Evolutionary conservation across 2,329 filamentous ascomycete species (phyloP).

Genomic region (Diplodia mutila): DNA sequence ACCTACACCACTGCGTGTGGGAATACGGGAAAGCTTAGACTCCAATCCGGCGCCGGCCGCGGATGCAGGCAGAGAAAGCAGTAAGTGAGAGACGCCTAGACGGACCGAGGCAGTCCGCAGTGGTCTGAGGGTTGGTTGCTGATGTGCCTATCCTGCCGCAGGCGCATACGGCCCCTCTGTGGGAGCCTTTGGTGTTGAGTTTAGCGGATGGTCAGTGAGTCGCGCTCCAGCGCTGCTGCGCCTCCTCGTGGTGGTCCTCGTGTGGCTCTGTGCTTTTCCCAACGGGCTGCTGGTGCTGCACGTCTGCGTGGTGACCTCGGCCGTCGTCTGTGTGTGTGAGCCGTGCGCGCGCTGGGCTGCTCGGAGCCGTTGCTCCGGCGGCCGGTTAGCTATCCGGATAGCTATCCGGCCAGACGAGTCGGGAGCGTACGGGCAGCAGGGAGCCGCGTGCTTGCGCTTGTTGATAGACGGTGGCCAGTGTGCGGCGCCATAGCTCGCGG

Average conservation of each 20-base stretch:
- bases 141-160: slow-evolving; percentile 10
- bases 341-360: neutral
- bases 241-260: slow-evolving; percentile 6
- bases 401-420: slow-evolving; percentile 15
- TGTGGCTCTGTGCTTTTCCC: slow-evolving; percentile 5
- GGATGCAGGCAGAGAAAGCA: neutral
- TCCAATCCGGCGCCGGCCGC: neutral
- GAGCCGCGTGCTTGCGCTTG: slow-evolving; percentile 2
- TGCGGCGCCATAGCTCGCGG: slow-evolving; percentile 1
- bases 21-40: slow-evolving; percentile 19
- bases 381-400: slow-evolving; percentile 22
- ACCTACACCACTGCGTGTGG: neutral
- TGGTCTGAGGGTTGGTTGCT: slow-evolving; percentile 16
- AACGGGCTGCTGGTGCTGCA: neutral
- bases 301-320: neutral
- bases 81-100: slow-evolving; percentile 3
- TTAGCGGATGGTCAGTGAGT: slow-evolving; percentile 13
- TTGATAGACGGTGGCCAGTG: slow-evolving; percentile 21
- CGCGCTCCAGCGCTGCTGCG: slow-evolving; percentile 4
- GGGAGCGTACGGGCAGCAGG: slow-evolving; percentile 3
- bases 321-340: neutral
- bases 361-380: slow-evolving; percentile 13
- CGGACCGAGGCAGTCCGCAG: slow-evolving; percentile 3
- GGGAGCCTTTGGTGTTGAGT: slow-evolving; percentile 16
- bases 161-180: neutral